Conservation (phyloP, 306 rosid genomes). For the Trifolium repens region DNA sequence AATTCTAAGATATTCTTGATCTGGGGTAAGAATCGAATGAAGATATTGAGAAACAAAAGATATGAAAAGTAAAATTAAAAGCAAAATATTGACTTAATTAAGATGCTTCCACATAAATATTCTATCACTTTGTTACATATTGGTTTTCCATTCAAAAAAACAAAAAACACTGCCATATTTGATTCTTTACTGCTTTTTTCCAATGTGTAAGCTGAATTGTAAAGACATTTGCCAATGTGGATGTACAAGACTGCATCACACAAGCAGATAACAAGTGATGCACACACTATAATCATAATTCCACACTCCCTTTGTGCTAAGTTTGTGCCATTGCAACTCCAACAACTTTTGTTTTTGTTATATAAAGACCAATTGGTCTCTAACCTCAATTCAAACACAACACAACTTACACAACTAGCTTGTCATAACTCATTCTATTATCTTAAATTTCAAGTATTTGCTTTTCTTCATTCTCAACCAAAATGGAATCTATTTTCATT, state of each 20-base stretch:
- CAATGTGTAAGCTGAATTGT: not conserved
- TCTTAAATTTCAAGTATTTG: not conserved
- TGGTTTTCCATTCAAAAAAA: too few species aligned
- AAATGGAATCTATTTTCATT: not conserved
- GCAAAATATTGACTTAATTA: too few species aligned
- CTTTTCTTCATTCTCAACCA: not conserved
- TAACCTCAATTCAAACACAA: not conserved
- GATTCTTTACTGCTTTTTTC: not conserved
- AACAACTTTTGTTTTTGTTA: conserved; percentile 1
- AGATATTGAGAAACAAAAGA: too few species aligned
- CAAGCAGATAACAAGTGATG: not conserved
- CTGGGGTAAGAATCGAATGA: too few species aligned
- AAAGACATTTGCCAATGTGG: not conserved
- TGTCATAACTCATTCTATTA: not conserved
- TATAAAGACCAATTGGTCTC: conserved; percentile 1
- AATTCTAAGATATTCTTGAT: too few species aligned
- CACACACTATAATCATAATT: not conserved
- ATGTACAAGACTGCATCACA: not conserved
- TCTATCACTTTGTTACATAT: too few species aligned
- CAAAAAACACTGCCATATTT: too few species aligned
- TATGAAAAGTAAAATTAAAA: too few species aligned
- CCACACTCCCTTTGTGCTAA: not conserved
- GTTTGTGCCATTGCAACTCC: not conserved
- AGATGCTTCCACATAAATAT: too few species aligned
- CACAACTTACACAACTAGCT: not conserved